phyloP scores from a whole-genome alignment of 2,329 filamentous ascomycete species.

The Calonectria leucothoes region DNA sequence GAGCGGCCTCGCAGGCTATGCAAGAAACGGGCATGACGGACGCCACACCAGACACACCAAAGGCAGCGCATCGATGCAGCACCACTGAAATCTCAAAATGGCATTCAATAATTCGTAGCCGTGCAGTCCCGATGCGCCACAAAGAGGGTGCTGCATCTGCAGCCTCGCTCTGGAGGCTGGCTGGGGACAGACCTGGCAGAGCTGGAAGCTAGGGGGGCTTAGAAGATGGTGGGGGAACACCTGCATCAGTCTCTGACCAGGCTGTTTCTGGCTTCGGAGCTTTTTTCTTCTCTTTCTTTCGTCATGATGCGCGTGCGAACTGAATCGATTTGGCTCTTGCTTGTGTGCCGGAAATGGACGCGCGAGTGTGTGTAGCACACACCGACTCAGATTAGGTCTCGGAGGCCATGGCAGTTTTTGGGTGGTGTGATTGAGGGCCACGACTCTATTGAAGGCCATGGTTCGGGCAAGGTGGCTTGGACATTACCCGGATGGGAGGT shows the following conservation, averaged over 20 bases:
- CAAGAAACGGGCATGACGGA: slow-evolving; percentile 31
- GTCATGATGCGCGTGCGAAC: neutral
- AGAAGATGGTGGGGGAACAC: slow-evolving; percentile 9
- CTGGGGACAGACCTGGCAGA: slow-evolving; percentile 10
- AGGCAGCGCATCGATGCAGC: slow-evolving; percentile 11
- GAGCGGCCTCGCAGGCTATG: slow-evolving; percentile 35
- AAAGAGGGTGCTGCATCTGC: neutral
- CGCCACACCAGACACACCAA: slow-evolving; percentile 29
- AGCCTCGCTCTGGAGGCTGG: slow-evolving; percentile 15
- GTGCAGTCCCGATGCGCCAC: neutral
- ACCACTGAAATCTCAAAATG: neutral
- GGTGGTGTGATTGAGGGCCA: neutral
- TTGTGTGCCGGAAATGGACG: slow-evolving; percentile 6
- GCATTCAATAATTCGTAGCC: slow-evolving; percentile 10
- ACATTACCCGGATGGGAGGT: slow-evolving; percentile 8
- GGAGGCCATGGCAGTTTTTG: neutral
- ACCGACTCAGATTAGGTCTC: neutral
- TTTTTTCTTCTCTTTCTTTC: neutral
- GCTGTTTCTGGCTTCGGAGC: slow-evolving; percentile 9
- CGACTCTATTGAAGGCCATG: neutral
- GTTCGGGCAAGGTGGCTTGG: slow-evolving; percentile 2
- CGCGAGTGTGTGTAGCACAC: neutral
- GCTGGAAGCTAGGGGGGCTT: slow-evolving; percentile 18
- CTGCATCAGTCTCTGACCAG: neutral
- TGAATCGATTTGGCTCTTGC: neutral